phyloP scores from a whole-genome alignment of 352 stramenopile species.

The Saprolegnia diclina region DNA sequence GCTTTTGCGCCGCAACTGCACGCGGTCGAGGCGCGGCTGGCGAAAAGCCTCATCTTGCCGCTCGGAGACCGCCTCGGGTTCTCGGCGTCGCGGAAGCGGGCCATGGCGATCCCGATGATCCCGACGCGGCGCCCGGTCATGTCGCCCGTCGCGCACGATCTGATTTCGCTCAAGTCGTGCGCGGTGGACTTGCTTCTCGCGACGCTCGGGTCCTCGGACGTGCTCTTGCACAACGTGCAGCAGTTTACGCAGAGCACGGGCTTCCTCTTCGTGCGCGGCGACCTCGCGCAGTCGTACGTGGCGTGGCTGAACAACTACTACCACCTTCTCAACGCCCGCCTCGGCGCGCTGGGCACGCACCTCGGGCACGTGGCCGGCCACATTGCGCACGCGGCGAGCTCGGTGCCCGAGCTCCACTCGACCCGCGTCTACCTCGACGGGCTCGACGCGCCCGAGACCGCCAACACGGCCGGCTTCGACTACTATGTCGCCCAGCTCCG shows the following conservation, averaged over 20 bases:
- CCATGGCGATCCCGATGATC: not conserved
- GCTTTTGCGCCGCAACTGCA: constrained; percentile 3
- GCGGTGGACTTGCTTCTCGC: constrained; percentile 5
- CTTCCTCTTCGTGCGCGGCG: constrained; percentile 13
- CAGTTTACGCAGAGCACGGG: constrained; percentile 10
- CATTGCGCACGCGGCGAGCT: not conserved
- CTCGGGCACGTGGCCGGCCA: not conserved
- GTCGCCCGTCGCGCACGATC: not conserved
- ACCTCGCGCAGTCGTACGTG: not conserved
- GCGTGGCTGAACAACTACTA: not conserved
- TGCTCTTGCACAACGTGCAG: not conserved
- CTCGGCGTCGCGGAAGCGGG: not conserved
- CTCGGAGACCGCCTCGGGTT: not conserved
- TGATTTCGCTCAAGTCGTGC: not conserved
- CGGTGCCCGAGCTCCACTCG: not conserved
- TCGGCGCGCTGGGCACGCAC: not conserved
- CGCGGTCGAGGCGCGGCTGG: constrained; percentile 3
- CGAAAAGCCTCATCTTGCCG: constrained; percentile 10
- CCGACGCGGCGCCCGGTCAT: not conserved
- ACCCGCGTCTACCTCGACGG: not conserved
- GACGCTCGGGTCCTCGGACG: not conserved
- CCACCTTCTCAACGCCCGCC: not conserved
- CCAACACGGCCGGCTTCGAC: constrained; percentile 1
- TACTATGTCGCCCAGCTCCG: constrained; percentile 21
- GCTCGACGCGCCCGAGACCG: not conserved